Conservation (phyloP, 2,329 filamentous ascomycete genomes). For the Penicillium polonicum region DNA sequence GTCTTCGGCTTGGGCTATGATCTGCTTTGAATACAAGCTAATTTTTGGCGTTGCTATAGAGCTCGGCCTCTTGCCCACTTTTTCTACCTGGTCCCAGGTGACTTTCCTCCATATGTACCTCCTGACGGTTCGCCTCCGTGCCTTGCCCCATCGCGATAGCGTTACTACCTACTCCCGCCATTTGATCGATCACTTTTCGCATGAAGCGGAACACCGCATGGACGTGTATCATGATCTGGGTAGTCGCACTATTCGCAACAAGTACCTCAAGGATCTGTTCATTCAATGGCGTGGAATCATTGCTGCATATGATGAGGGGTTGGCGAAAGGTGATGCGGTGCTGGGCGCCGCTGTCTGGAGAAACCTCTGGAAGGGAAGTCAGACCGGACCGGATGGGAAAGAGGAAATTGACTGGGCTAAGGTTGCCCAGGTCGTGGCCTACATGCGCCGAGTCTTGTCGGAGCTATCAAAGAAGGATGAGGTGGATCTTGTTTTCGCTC, state of each 20-base stretch:
- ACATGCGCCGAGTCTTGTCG: slow-evolving; percentile 59
- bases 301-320: slow-evolving; percentile 58
- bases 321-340: slow-evolving; percentile 49
- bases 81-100: slow-evolving; percentile 93
- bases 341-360: slow-evolving; percentile 76
- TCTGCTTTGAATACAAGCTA: slow-evolving; percentile 3
- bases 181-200: slow-evolving; percentile 86
- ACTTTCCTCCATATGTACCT: slow-evolving; percentile 97
- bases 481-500: slow-evolving; percentile 54
- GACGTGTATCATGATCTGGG: slow-evolving; percentile 49
- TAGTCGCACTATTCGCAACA: slow-evolving; percentile 56
- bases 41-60: slow-evolving; percentile 49
- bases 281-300: slow-evolving; percentile 87
- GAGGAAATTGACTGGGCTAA: slow-evolving; percentile 59
- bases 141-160: slow-evolving; percentile 64
- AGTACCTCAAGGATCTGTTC: slow-evolving; percentile 80
- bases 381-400: slow-evolving; percentile 38
- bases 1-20: background rate
- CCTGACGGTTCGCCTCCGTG: slow-evolving; percentile 76
- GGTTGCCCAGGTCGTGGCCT: slow-evolving; percentile 62
- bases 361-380: slow-evolving; percentile 78
- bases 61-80: slow-evolving; percentile 77
- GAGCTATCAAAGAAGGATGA: slow-evolving; percentile 56
- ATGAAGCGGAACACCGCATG: slow-evolving; percentile 69
- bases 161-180: slow-evolving; percentile 81